These are phyloP conservation scores for Rhizophora mangle DNA, from an alignment of 345 rosid species.

Conservation along the genomic window DNA sequence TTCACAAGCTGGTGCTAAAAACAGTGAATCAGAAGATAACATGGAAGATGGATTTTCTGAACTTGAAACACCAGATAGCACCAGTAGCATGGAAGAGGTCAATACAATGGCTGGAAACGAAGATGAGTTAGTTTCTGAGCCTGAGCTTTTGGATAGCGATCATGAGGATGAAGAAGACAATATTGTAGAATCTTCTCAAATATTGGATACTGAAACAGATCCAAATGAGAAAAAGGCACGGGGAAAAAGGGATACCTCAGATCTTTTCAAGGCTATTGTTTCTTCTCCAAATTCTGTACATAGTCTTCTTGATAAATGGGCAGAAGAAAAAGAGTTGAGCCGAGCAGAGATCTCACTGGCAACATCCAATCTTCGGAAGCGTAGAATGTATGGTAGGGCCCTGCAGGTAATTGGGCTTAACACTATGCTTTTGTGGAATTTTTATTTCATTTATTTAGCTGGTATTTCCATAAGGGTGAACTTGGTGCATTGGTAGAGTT, in stretches of 20 bases:
- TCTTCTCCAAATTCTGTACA: constrained; percentile 42
- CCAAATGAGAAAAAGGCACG: constrained; percentile 19
- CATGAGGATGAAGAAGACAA: constrained; percentile 14
- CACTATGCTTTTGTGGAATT: not conserved
- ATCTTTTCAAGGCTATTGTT: constrained; percentile 49
- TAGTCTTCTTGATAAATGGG: constrained; percentile 61
- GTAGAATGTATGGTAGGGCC: constrained; percentile 73
- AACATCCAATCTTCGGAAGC: constrained; percentile 55
- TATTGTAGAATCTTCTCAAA: constrained; percentile 34
- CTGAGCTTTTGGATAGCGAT: constrained; percentile 44
- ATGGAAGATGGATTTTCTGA: constrained; percentile 67
- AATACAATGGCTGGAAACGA: constrained; percentile 34
- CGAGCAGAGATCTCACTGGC: constrained; percentile 34
- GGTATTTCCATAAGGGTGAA: too few relatives aligned
- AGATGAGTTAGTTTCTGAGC: constrained; percentile 44
- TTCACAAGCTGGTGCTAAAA: constrained; percentile 58
- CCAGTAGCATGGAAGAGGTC: constrained; percentile 21
- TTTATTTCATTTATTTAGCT: too few relatives aligned
- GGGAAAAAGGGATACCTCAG: constrained; percentile 23
- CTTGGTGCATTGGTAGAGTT: too few relatives aligned
- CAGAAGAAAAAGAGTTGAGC: constrained; percentile 51
- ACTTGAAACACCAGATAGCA: constrained; percentile 39
- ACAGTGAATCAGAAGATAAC: constrained; percentile 54
- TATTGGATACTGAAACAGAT: constrained; percentile 26
- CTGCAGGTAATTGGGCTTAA: constrained; percentile 61